phyloP scores from a whole-genome alignment of 2,329 filamentous ascomycete species.

The Aspergillus amoenus region DNA sequence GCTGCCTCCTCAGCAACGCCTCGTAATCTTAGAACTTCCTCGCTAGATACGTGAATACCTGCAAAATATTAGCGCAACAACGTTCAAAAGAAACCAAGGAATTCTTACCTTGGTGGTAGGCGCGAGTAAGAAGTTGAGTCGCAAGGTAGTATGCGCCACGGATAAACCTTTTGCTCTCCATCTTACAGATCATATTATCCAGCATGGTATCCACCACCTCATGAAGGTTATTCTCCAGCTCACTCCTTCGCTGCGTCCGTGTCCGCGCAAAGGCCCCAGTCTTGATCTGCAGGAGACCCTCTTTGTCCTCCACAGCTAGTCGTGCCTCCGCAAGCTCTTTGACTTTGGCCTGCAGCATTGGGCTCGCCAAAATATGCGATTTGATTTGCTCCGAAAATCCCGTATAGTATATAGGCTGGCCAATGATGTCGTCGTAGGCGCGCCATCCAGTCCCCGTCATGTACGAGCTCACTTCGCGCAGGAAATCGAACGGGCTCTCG shows the following conservation, averaged over 20 bases:
- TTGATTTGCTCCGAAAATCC: slow-evolving; percentile 94
- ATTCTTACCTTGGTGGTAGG: slow-evolving; percentile 79
- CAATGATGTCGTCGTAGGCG: slow-evolving; percentile 85
- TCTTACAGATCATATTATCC: slow-evolving; percentile 98
- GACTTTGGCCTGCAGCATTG: slow-evolving; percentile 73
- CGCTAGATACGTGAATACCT: slow-evolving; percentile 88
- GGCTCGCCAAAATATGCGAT: slow-evolving; percentile 69
- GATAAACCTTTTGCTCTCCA: slow-evolving; percentile 93
- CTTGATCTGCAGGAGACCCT: slow-evolving; percentile 62
- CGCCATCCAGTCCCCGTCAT: slow-evolving; percentile 90
- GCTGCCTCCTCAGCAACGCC: slow-evolving; percentile 80
- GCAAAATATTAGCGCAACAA: background rate
- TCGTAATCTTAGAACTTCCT: slow-evolving; percentile 81
- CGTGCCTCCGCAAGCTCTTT: slow-evolving; percentile 72
- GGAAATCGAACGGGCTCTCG: slow-evolving; percentile 70
- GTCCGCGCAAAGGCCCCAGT: slow-evolving; percentile 31
- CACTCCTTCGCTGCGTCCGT: slow-evolving; percentile 41
- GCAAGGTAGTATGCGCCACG: slow-evolving; percentile 84
- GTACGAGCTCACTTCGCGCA: slow-evolving; percentile 90
- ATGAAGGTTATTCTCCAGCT: slow-evolving; percentile 70
- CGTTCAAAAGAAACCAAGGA: background rate
- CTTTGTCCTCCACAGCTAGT: slow-evolving; percentile 71
- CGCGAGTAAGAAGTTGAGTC: slow-evolving; percentile 84
- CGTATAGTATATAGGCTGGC: slow-evolving; percentile 88
- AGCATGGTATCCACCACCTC: slow-evolving; percentile 85